phyloP scores from a whole-genome alignment of 2,329 filamentous ascomycete genomes.

The Pseudogymnoascus sp. region DNA sequence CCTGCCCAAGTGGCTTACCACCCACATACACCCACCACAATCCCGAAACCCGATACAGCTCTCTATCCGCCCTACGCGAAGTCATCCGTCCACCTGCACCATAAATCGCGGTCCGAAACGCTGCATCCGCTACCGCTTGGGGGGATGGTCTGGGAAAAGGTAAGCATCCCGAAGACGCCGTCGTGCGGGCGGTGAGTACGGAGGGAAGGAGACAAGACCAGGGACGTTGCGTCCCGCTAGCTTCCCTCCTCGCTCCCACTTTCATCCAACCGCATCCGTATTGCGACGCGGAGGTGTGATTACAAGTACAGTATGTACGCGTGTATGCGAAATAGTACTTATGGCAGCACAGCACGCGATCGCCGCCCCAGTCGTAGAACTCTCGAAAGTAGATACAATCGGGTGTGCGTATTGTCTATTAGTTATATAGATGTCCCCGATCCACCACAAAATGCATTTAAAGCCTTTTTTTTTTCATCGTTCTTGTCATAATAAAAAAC shows the following conservation, averaged over 20 bases:
- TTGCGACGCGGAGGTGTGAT: neutral
- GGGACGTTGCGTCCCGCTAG: neutral
- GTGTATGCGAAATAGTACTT: neutral
- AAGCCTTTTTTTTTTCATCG: neutral
- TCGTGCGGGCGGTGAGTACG: neutral
- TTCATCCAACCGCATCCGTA: neutral
- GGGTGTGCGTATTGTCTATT: constrained; percentile 8
- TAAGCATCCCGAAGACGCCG: neutral
- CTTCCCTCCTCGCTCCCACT: too few relatives aligned
- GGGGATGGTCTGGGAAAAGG: neutral
- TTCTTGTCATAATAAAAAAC: constrained; percentile 9
- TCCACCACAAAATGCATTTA: constrained; percentile 8
- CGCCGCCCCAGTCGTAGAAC: neutral
- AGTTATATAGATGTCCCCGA: constrained; percentile 6
- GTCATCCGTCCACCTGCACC: too few relatives aligned
- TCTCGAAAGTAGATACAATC: neutral
- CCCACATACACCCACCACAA: neutral
- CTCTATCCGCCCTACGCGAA: neutral
- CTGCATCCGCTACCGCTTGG: constrained; percentile 1
- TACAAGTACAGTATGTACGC: neutral
- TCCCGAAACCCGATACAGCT: neutral
- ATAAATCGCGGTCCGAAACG: neutral
- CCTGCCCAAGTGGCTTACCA: neutral
- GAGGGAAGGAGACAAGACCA: too few relatives aligned
- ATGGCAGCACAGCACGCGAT: neutral